Conservation (phyloP, 345 rosid species). For the Populus pruinosa region DNA sequence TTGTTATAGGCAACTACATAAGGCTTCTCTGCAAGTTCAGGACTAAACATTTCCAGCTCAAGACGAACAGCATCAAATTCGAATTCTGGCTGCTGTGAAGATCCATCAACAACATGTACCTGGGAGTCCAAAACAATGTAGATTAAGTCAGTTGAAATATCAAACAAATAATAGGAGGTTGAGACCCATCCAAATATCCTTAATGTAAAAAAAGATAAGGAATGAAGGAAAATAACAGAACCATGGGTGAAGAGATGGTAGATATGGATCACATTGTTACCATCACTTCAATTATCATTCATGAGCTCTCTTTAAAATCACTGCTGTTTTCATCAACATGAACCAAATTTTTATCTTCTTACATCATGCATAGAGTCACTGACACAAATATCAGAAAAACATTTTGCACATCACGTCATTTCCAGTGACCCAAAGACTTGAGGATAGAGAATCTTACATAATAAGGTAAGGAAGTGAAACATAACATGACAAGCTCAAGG, state of each 20-base stretch:
- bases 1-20: constrained; percentile 78
- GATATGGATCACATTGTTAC: not conserved
- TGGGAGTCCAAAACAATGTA: constrained; percentile 23
- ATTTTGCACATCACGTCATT: not conserved
- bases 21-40: constrained; percentile 80
- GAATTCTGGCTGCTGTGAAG: constrained; percentile 70
- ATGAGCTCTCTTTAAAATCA: not conserved
- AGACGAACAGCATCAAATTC: constrained; percentile 95
- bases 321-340: not conserved
- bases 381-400: not conserved
- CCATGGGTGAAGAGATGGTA: not conserved
- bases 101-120: constrained; percentile 94
- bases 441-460: not conserved
- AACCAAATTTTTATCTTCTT: not conserved
- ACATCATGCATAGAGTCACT: not conserved
- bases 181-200: not conserved
- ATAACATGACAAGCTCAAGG: not conserved
- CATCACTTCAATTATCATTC: not conserved
- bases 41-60: constrained; percentile 86
- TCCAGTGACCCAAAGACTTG: not conserved
- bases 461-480: not conserved
- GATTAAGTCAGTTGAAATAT: not conserved
- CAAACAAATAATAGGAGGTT: not conserved
- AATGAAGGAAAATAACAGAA: not conserved
- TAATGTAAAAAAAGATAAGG: not conserved